phyloP scores from a whole-genome alignment of 2,329 filamentous ascomycete genomes.

The Phoma sp. region DNA sequence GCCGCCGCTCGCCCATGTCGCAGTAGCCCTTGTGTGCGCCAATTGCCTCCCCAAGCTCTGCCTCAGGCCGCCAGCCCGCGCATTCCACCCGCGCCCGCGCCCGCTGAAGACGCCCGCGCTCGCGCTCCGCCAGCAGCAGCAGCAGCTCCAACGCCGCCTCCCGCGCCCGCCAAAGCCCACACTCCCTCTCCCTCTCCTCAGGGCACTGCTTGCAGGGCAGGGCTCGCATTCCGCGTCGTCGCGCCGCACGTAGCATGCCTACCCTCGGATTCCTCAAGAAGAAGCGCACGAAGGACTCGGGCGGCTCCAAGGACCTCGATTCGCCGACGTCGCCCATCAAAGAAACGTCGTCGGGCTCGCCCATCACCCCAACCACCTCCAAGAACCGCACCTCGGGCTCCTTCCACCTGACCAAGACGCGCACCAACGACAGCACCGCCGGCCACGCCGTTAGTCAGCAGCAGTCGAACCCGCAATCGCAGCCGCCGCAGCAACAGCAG shows the following conservation, averaged over 20 bases:
- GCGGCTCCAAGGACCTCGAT: constrained; percentile 64
- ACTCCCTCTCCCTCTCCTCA: neutral
- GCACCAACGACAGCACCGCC: constrained; percentile 36
- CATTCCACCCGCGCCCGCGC: neutral
- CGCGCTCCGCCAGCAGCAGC: neutral
- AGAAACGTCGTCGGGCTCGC: constrained; percentile 58
- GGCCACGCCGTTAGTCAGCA: constrained; percentile 21
- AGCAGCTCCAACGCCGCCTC: neutral
- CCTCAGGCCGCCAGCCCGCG: neutral
- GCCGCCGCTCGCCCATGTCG: neutral
- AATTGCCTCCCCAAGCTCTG: neutral
- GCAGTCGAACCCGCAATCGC: neutral
- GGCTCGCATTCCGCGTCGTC: constrained; percentile 27
- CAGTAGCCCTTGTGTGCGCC: neutral
- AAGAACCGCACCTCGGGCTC: constrained; percentile 41
- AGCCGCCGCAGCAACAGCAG: neutral
- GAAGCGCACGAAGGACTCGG: constrained; percentile 93
- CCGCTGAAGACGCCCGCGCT: constrained; percentile 1
- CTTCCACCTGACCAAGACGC: constrained; percentile 37
- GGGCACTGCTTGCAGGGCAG: constrained; percentile 27
- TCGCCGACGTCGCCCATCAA: constrained; percentile 71
- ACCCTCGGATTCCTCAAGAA: constrained; percentile 96
- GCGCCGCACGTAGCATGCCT: constrained; percentile 69
- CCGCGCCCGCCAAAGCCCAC: neutral
- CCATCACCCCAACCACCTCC: constrained; percentile 43